Evolutionary conservation across 148 eudicot genomes (phyloP).

Genomic region (Rhododendron henanense): DNA sequence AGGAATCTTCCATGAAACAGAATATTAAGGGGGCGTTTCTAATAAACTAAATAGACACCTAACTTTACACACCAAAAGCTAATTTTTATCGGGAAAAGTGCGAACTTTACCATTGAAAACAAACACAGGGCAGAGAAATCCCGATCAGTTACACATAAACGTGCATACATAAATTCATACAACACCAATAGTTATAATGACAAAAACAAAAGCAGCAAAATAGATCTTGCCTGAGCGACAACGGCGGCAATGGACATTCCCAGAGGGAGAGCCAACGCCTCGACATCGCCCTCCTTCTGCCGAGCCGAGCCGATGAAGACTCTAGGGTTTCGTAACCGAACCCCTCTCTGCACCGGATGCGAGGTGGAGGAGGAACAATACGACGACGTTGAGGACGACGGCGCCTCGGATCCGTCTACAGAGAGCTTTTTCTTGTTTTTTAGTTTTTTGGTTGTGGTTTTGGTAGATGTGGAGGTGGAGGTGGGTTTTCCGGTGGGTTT

Average conservation of each 20-base stretch:
- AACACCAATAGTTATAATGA: background rate
- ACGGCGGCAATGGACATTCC: conserved; percentile 95
- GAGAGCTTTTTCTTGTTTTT: conserved; percentile 1
- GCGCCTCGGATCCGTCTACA: conserved; percentile 6
- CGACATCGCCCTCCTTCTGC: conserved; percentile 32
- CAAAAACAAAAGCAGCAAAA: background rate
- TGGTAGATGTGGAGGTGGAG: background rate
- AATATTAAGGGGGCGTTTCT: background rate
- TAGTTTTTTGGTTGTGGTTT: background rate
- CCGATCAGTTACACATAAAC: background rate
- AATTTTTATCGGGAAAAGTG: background rate
- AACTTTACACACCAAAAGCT: background rate
- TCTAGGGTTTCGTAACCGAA: conserved; percentile 43
- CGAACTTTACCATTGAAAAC: background rate
- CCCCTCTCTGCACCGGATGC: conserved; percentile 25
- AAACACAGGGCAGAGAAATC: background rate
- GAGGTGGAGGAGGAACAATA: conserved; percentile 2
- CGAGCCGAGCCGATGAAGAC: conserved; percentile 23
- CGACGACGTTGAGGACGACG: conserved; percentile 31
- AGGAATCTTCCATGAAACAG: background rate
- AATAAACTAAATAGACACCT: too few species aligned
- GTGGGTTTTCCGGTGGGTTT: background rate
- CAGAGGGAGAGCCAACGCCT: conserved; percentile 75
- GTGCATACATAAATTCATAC: background rate
- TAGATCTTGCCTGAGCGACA: conserved; percentile 56